These are phyloP conservation scores for Aspergillus sp. DNA, from an alignment of 2,329 filamentous ascomycete genomes.

Conservation along the genomic window DNA sequence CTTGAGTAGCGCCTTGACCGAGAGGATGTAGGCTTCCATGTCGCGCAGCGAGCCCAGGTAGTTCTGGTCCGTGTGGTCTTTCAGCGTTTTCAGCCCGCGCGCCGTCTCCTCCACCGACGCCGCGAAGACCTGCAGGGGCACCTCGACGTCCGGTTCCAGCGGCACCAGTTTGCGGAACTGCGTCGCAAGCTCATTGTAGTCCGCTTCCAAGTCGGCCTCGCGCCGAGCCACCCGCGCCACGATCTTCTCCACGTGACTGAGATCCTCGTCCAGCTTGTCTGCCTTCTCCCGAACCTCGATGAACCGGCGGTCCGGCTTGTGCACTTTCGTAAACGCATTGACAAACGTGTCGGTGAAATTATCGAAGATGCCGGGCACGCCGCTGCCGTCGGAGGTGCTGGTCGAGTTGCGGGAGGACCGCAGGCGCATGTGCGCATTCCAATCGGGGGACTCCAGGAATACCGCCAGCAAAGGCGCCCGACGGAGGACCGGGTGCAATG, in stretches of 20 bases:
- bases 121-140: constrained; percentile 80
- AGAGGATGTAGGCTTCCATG: constrained; percentile 91
- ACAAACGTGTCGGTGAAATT: constrained; percentile 95
- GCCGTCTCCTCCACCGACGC: constrained; percentile 82
- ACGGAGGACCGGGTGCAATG: constrained; percentile 84
- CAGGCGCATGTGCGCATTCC: constrained; percentile 92
- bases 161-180: constrained; percentile 93
- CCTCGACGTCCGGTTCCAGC: constrained; percentile 83
- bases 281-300: constrained; percentile 90
- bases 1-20: constrained; percentile 83
- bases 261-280: constrained; percentile 91
- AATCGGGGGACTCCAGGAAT: constrained; percentile 90
- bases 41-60: constrained; percentile 90
- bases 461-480: constrained; percentile 78
- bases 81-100: constrained; percentile 73
- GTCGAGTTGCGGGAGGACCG: constrained; percentile 66
- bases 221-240: constrained; percentile 84
- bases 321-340: constrained; percentile 94
- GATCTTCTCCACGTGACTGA: constrained; percentile 93
- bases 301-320: constrained; percentile 93
- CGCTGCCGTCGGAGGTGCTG: constrained; percentile 41
- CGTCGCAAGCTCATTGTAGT: constrained; percentile 84
- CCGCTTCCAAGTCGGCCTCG: constrained; percentile 81
- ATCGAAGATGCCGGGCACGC: constrained; percentile 74
- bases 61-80: constrained; percentile 91